Conservation (phyloP, 257 asterid species). For the Ocimum tenuiflorum region DNA sequence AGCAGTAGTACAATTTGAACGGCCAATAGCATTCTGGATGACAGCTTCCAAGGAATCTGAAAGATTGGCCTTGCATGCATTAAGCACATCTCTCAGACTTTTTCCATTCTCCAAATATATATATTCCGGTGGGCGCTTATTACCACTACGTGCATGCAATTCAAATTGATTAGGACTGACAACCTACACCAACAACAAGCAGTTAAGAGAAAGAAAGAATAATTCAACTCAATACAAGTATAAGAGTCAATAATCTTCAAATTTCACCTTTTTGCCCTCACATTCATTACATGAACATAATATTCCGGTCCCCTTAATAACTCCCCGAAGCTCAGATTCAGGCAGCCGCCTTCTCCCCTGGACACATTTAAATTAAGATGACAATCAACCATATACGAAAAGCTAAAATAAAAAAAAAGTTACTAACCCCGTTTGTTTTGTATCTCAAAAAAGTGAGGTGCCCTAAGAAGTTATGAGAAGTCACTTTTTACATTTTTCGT, state of each 20-base stretch:
- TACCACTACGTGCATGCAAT: conserved; percentile 65
- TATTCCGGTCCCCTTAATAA: conserved; percentile 59
- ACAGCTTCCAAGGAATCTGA: conserved; percentile 47
- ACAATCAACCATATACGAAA: conserved; percentile 13
- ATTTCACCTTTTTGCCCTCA: conserved; percentile 51
- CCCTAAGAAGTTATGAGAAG: too few relatives aligned
- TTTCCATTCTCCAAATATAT: conserved; percentile 72
- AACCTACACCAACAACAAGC: conserved; percentile 40
- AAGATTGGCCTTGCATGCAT: conserved; percentile 52
- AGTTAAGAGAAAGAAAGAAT: conserved; percentile 14
- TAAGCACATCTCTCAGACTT: conserved; percentile 59
- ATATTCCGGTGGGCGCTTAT: conserved; percentile 75
- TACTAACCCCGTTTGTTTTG: too few relatives aligned
- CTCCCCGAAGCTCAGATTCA: conserved; percentile 53
- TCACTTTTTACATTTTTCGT: too few relatives aligned
- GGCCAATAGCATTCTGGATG: conserved; percentile 48
- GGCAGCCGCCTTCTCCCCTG: conserved; percentile 43
- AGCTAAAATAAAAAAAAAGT: background rate
- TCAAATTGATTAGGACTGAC: conserved; percentile 79
- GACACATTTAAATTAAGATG: conserved; percentile 15
- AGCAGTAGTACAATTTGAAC: conserved; percentile 25
- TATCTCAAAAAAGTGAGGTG: too few relatives aligned
- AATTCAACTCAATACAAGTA: background rate
- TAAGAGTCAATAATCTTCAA: background rate
- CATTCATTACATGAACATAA: conserved; percentile 70